Base-by-base conservation (phyloP, 2,329 filamentous ascomycete genomes). In the Alternaria ventricosa region DNA sequence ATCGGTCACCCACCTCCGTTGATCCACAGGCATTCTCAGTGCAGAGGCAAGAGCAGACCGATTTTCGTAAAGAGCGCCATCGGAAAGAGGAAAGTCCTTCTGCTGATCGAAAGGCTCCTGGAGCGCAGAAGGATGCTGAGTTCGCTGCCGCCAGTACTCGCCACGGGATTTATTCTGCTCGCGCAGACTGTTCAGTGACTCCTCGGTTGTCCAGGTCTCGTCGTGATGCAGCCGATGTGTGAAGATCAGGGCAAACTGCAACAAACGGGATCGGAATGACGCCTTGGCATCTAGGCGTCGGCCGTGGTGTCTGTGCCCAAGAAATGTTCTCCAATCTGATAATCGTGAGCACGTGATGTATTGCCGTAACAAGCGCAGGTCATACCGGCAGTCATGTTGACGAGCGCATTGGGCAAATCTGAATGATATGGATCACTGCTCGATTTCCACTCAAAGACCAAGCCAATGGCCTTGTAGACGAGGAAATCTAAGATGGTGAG, bases 401-500 rank as follows among this genome's bases (percentile, higher is more conserved):
- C 71, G 27, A 78, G 64, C 15, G 75, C 75, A 41, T 67, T 72
- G 10, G 76, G 75, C 18, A 78, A 57, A 50, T 78, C 76, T 23
- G 77, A 78, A 28, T 73, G 68, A 51, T 74, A 73, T 15, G 72
- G 74, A 56, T 77, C 69, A 54, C 69, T 60, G 59, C 71, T 74
- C 27, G 68, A 67, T 27, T 70, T 70, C 60, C 80, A 77, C 25
- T 78, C 74, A 33, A 87, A 72, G 5, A 84, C 75, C 43, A 77
- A 73, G 20, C 81, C 73, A 45, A 82, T 83, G 8, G 84, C 80
- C 49, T 83, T 80, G 77, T 82, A 84, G 44, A 84, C 70, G 5
- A 88, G 73, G 67, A 87, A 88, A 70, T 89, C 87, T n/a, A 88
- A 77, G 46, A 88, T 87, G 73, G 87, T 82, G 36, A 83, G 71